Evolutionary conservation across 345 rosid species (phyloP).

Genomic region (Gynandropsis gynandra): DNA sequence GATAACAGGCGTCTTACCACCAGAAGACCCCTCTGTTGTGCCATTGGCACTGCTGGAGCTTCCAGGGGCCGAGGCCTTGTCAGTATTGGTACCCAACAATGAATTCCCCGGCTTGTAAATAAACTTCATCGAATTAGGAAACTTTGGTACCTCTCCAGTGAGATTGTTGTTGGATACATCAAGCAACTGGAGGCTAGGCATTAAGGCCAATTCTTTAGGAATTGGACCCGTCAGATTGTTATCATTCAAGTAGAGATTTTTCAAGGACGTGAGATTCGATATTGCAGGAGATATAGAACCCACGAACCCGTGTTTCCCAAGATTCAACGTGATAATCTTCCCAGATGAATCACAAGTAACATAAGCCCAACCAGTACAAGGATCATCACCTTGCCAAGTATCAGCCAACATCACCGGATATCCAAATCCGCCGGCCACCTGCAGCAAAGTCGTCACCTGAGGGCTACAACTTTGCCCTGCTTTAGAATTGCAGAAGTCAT

Average conservation of each 20-base stretch:
- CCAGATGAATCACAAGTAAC: slow-evolving; percentile 40
- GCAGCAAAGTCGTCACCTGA: slow-evolving; percentile 55
- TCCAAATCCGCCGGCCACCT: slow-evolving; percentile 54
- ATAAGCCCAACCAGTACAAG: slow-evolving; percentile 52
- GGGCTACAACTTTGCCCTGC: slow-evolving; percentile 40
- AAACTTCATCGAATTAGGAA: slow-evolving; percentile 38
- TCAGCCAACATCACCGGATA: slow-evolving; percentile 55
- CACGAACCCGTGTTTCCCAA: slow-evolving; percentile 36
- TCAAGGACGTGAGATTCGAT: slow-evolving; percentile 45
- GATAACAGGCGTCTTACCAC: slow-evolving; percentile 39
- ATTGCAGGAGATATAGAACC: slow-evolving; percentile 64
- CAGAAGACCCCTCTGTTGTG: slow-evolving; percentile 23
- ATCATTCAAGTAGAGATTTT: slow-evolving; percentile 42
- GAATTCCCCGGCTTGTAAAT: slow-evolving; percentile 39
- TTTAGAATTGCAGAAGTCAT: slow-evolving; percentile 34
- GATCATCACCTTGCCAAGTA: slow-evolving; percentile 63
- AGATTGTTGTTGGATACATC: slow-evolving; percentile 78
- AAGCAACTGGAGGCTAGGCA: slow-evolving; percentile 39
- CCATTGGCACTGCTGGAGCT: slow-evolving; percentile 9
- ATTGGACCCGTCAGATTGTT: slow-evolving; percentile 55
- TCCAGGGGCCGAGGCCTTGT: slow-evolving; percentile 23
- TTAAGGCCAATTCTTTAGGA: slow-evolving; percentile 46
- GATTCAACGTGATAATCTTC: slow-evolving; percentile 35
- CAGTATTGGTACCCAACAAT: slow-evolving; percentile 34
- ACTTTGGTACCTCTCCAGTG: slow-evolving; percentile 38